These are phyloP conservation scores for Raffaelea deltoideospora DNA, from an alignment of 2,329 filamentous ascomycete species.

Conservation along the genomic window DNA sequence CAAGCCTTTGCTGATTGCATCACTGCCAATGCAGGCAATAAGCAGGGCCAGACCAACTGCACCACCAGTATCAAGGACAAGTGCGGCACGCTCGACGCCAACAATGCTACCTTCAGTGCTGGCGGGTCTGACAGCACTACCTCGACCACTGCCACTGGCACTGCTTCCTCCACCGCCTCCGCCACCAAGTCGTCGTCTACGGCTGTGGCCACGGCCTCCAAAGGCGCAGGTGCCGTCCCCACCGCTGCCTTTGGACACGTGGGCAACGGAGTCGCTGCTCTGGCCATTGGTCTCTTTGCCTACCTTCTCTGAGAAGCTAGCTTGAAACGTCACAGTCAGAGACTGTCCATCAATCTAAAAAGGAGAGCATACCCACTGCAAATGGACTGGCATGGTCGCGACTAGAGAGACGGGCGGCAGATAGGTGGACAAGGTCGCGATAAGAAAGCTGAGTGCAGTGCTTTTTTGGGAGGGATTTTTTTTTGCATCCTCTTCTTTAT, in stretches of 20 bases:
- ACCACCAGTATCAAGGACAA: slow-evolving; percentile 27
- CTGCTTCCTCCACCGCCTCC: slow-evolving; percentile 11
- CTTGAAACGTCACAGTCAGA: too few species aligned
- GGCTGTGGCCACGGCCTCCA: slow-evolving; percentile 7
- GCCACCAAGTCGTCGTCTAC: slow-evolving; percentile 4
- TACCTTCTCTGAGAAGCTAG: slow-evolving; percentile 37
- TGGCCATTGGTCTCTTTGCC: slow-evolving; percentile 36
- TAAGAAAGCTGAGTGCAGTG: too few species aligned
- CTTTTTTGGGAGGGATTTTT: too few species aligned
- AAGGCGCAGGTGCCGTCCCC: slow-evolving; percentile 12
- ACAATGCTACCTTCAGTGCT: slow-evolving; percentile 16
- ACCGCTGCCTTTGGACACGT: slow-evolving; percentile 18
- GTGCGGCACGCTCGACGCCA: slow-evolving; percentile 29
- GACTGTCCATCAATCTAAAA: too few species aligned
- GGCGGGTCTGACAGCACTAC: slow-evolving; percentile 9
- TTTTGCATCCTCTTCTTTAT: too few species aligned
- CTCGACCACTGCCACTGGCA: slow-evolving; percentile 5
- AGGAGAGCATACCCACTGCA: too few species aligned
- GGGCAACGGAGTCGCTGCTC: slow-evolving; percentile 30
- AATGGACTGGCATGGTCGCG: too few species aligned
- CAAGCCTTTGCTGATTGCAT: slow-evolving; percentile 34
- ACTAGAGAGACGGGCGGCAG: too few species aligned
- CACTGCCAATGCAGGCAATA: slow-evolving; percentile 22
- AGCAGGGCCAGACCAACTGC: slow-evolving; percentile 31
- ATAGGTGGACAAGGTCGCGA: too few species aligned